Percentiles rank a stretch among this genome's conserved stretches.
These are phyloP conservation scores for Phalaenopsis aphrodite DNA, from an alignment of 106 monocot species.

Conservation along the genomic window DNA sequence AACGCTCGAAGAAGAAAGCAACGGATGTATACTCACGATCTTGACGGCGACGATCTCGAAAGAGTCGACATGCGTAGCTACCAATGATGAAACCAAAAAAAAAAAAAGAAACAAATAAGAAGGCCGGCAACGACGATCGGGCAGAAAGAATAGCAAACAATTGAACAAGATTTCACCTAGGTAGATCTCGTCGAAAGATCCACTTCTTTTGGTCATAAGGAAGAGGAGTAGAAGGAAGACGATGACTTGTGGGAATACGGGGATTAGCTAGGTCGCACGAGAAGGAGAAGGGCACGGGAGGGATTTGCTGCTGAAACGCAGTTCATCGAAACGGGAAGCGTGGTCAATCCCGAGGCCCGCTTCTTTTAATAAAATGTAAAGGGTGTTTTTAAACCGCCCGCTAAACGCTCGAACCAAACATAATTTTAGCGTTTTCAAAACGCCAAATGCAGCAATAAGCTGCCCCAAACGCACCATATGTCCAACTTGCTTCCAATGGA, in stretches of 20 bases:
- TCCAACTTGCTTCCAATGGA: too few species aligned
- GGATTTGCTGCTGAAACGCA: too few species aligned
- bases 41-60: constrained; percentile 93
- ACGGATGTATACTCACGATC: constrained; percentile 52
- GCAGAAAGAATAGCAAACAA: not conserved
- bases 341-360: too few species aligned
- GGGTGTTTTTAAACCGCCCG: too few species aligned
- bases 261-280: not conserved
- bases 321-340: too few species aligned
- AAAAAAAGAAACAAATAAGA: not conserved
- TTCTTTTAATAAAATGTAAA: too few species aligned
- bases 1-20: not conserved
- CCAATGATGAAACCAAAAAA: constrained; percentile 6
- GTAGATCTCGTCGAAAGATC: constrained; percentile 89
- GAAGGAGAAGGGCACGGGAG: too few species aligned
- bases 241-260: not conserved
- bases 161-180: constrained; percentile 41
- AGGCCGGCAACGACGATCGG: not conserved
- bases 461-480: too few species aligned
- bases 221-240: not conserved
- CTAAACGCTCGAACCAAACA: too few species aligned
- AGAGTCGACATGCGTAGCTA: constrained; percentile 86
- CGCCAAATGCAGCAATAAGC: too few species aligned
- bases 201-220: constrained; percentile 32
- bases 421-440: too few species aligned